Evolutionary conservation across 2,329 filamentous ascomycete species (phyloP).

Genomic region (Fusarium paranaense): DNA sequence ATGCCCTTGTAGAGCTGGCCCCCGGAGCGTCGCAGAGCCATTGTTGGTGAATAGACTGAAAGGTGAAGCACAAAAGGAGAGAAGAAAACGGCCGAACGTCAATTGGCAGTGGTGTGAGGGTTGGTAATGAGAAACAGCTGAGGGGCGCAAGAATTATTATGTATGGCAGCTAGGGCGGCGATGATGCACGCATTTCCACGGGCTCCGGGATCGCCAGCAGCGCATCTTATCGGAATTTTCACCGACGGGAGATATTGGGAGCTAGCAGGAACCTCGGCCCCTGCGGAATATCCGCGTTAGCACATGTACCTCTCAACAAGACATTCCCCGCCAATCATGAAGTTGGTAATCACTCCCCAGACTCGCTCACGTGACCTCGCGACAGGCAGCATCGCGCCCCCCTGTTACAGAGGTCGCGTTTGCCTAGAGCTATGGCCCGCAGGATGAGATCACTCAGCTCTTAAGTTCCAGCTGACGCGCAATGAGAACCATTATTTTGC

Average conservation of each 20-base stretch:
- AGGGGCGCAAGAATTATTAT: slow-evolving; percentile 36
- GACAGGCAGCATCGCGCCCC: slow-evolving; percentile 36
- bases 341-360: slow-evolving; percentile 30
- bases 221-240: slow-evolving; percentile 39
- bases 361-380: slow-evolving; percentile 47
- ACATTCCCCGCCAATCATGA: slow-evolving; percentile 41
- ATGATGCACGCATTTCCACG: slow-evolving; percentile 43
- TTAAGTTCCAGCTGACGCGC: slow-evolving; percentile 38
- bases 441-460: slow-evolving; percentile 38
- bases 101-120: slow-evolving; percentile 31
- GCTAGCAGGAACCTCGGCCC: slow-evolving; percentile 10
- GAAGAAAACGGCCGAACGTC: not conserved
- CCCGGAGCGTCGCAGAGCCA: slow-evolving; percentile 49
- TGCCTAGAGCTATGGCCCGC: slow-evolving; percentile 46
- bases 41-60: slow-evolving; percentile 26
- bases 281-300: not conserved
- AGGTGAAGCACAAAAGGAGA: slow-evolving; percentile 1
- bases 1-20: slow-evolving; percentile 46
- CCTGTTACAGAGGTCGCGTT: slow-evolving; percentile 45
- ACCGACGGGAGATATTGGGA: not conserved
- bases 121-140: slow-evolving; percentile 32
- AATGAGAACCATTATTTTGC: slow-evolving; percentile 20
- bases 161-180: slow-evolving; percentile 31
- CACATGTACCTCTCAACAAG: slow-evolving; percentile 29
- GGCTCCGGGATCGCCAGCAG: slow-evolving; percentile 39